A percentile compares a stretch with the other conserved stretches of the same genome.
Evolutionary conservation across 2,329 filamentous ascomycete species (phyloP).

Genomic region (Cladorrhinum sp.): DNA sequence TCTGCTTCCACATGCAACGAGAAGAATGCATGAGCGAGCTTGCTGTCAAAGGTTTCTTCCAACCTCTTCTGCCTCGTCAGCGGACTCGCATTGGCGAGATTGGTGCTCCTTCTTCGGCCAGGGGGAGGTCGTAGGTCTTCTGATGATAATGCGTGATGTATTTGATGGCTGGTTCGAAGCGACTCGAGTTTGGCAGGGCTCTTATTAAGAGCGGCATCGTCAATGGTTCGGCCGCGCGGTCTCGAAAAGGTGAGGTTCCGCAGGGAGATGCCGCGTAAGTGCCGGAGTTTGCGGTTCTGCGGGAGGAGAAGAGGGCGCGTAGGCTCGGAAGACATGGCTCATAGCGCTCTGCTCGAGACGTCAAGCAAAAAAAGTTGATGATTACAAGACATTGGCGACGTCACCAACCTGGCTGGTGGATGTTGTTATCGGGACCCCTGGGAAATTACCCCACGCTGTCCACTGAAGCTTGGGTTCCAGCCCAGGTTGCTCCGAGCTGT

Average conservation of each 20-base stretch:
- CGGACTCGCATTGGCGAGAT: slow-evolving; percentile 45
- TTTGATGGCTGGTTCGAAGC: slow-evolving; percentile 46
- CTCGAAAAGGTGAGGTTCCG: slow-evolving; percentile 75
- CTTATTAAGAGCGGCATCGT: slow-evolving; percentile 72
- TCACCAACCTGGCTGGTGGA: not conserved
- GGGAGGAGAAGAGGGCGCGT: slow-evolving; percentile 53
- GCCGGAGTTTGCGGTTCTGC: slow-evolving; percentile 83
- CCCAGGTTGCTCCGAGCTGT: not conserved
- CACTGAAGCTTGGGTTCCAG: not conserved
- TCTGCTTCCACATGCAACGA: slow-evolving; percentile 68
- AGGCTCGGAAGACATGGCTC: slow-evolving; percentile 32
- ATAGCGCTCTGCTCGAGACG: slow-evolving; percentile 15
- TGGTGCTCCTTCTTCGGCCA: slow-evolving; percentile 47
- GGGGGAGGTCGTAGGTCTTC: slow-evolving; percentile 44
- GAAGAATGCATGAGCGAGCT: slow-evolving; percentile 86
- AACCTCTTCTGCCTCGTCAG: slow-evolving; percentile 67
- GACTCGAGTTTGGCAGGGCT: slow-evolving; percentile 63
- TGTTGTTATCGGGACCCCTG: not conserved
- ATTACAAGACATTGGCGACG: not conserved
- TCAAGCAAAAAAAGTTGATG: not conserved
- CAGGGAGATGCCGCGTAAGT: slow-evolving; percentile 81
- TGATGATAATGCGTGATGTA: slow-evolving; percentile 57
- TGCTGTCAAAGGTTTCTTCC: slow-evolving; percentile 66
- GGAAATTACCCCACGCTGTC: not conserved
- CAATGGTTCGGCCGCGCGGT: slow-evolving; percentile 60